Evolutionary conservation across 208 protist species (phyloP).

Genomic region (Angomonas ambiguus): DNA sequence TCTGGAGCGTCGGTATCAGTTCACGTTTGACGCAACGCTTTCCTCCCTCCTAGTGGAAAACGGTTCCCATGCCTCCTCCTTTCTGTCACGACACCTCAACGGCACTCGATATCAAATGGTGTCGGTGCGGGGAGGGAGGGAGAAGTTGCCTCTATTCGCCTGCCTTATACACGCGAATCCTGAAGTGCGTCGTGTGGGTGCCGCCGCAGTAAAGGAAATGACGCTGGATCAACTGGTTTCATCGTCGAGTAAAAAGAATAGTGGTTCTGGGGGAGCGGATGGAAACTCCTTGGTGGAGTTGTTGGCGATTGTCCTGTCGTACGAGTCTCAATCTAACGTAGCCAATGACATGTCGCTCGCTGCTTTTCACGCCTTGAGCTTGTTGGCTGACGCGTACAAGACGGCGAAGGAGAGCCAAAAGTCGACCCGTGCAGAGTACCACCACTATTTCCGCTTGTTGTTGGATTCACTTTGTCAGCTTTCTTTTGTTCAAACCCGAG

Average conservation of each 20-base stretch:
- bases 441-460: constrained; percentile 3
- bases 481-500: background rate
- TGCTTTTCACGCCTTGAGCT: constrained; percentile 16
- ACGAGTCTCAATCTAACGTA: constrained; percentile 22
- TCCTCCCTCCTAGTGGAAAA: constrained; percentile 43
- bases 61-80: constrained; percentile 25
- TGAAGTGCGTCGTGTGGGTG: constrained; percentile 55
- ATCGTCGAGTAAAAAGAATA: constrained; percentile 11
- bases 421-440: background rate
- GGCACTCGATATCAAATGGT: constrained; percentile 75
- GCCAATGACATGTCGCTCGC: constrained; percentile 25
- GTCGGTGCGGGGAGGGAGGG: constrained; percentile 28
- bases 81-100: constrained; percentile 66
- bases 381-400: constrained; percentile 10
- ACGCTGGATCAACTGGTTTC: constrained; percentile 34
- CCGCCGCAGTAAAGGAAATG: constrained; percentile 42
- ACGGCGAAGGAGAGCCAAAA: background rate
- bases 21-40: constrained; percentile 64
- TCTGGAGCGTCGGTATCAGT: constrained; percentile 61
- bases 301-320: constrained; percentile 35
- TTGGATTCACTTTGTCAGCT: constrained; percentile 6
- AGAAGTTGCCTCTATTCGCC: constrained; percentile 71
- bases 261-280: background rate
- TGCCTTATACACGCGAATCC: constrained; percentile 73
- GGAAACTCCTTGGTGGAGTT: constrained; percentile 48